A percentile compares a stretch with the other conserved stretches of the same genome.
Conservation (phyloP, 768 basidiomycete species). For the Agaricus sinodeliciosus region DNA sequence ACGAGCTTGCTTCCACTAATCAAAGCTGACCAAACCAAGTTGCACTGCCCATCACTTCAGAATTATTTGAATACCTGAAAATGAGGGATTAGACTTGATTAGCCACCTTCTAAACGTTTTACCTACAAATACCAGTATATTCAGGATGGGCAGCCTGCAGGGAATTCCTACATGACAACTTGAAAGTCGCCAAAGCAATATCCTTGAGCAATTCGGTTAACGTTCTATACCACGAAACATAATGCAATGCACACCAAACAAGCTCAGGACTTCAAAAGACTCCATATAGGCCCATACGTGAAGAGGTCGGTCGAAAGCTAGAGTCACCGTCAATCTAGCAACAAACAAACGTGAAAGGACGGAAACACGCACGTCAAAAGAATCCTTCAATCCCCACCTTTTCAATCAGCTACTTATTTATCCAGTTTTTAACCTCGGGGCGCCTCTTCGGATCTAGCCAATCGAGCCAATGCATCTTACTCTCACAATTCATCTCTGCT, state of each 20-base stretch:
- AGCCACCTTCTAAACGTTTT: slow-evolving; percentile 2
- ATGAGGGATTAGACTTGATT: neutral
- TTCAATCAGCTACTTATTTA: slow-evolving; percentile 76
- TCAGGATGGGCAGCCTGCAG: slow-evolving; percentile 81
- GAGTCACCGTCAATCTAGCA: slow-evolving; percentile 1
- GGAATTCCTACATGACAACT: slow-evolving; percentile 93
- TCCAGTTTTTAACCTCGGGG: slow-evolving; percentile 72
- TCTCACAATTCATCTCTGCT: slow-evolving; percentile 94
- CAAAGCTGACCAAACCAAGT: slow-evolving; percentile 91
- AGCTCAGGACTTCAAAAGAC: slow-evolving; percentile 87
- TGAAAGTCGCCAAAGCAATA: slow-evolving; percentile 99
- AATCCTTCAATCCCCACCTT: slow-evolving; percentile 96
- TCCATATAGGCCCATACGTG: slow-evolving; percentile 90
- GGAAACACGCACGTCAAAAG: slow-evolving; percentile 66
- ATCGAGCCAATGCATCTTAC: slow-evolving; percentile 68
- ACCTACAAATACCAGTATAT: slow-evolving; percentile 97
- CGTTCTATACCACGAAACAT: neutral
- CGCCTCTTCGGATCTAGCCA: slow-evolving; percentile 76
- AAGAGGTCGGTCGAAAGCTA: slow-evolving; percentile 78
- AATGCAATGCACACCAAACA: slow-evolving; percentile 61
- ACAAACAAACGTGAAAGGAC: neutral
- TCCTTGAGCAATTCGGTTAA: slow-evolving; percentile 35
- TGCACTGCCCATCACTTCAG: slow-evolving; percentile 92
- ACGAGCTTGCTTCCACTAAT: slow-evolving; percentile 94
- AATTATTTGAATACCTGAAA: slow-evolving; percentile 82